Conservation (phyloP, 768 basidiomycete species). For the Stropharia rugosoannulata region DNA sequence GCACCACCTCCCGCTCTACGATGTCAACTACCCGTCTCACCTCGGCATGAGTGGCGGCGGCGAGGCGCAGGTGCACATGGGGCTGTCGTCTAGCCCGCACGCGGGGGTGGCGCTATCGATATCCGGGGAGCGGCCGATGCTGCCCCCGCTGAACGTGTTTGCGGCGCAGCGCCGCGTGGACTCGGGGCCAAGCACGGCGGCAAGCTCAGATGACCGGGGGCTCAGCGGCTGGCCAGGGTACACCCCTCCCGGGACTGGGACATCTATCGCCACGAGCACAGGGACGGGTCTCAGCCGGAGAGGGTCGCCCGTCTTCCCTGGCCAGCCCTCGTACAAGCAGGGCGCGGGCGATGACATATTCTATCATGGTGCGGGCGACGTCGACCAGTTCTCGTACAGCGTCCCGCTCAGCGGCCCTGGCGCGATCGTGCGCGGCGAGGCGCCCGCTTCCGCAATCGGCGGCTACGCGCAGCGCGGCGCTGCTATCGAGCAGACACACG, state of each 20-base stretch:
- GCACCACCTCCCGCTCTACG: constrained; percentile 19
- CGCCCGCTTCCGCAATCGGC: neutral
- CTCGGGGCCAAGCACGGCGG: constrained; percentile 52
- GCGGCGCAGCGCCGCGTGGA: constrained; percentile 40
- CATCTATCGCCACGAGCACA: constrained; percentile 47
- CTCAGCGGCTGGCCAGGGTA: constrained; percentile 57
- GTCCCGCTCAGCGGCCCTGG: constrained; percentile 30
- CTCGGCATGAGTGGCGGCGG: constrained; percentile 10
- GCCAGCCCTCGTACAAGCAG: constrained; percentile 35
- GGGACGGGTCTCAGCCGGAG: constrained; percentile 39
- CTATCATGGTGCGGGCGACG: constrained; percentile 39
- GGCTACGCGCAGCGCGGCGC: constrained; percentile 10
- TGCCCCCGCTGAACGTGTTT: constrained; percentile 43
- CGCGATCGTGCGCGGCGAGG: constrained; percentile 10
- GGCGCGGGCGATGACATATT: constrained; percentile 32
- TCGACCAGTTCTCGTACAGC: constrained; percentile 53
- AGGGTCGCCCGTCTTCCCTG: constrained; percentile 42
- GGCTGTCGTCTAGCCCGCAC: constrained; percentile 11
- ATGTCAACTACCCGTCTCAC: constrained; percentile 23
- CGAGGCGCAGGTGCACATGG: constrained; percentile 16
- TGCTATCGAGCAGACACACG: constrained; percentile 13
- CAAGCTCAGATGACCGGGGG: constrained; percentile 47
- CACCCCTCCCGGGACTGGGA: constrained; percentile 59
- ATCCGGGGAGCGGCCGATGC: constrained; percentile 40
- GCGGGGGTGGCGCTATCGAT: constrained; percentile 1